Conservation (phyloP, 23 red algal species). For the Gracilaria caudata region DNA sequence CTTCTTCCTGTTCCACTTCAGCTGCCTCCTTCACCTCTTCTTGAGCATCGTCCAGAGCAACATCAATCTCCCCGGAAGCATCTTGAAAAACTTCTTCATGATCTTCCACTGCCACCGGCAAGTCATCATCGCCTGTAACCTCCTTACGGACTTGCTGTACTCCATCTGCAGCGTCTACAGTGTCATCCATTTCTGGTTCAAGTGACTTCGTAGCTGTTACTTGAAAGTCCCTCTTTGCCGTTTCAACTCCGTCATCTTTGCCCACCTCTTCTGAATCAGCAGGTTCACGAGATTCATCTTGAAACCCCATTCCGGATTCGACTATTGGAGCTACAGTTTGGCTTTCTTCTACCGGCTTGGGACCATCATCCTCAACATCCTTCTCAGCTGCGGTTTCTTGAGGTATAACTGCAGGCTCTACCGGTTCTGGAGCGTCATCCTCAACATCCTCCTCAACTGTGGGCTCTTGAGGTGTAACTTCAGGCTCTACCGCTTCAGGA, state of each 20-base stretch:
- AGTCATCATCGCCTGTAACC: too few relatives aligned
- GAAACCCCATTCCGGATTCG: not conserved
- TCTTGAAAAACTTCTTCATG: not conserved
- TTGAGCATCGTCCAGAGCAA: not conserved
- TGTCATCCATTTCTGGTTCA: not conserved
- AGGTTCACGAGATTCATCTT: not conserved
- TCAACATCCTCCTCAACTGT: not conserved
- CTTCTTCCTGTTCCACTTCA: not conserved
- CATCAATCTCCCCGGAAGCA: not conserved
- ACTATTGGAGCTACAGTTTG: not conserved
- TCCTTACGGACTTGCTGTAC: too few relatives aligned
- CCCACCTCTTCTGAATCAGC: not conserved
- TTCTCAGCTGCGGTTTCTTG: not conserved
- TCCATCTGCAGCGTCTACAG: not conserved
- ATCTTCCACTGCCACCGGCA: not conserved
- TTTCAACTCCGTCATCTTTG: not conserved
- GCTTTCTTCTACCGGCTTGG: not conserved
- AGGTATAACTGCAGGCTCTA: not conserved
- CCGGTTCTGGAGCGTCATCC: not conserved
- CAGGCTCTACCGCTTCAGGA: not conserved
- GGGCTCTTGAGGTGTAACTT: not conserved
- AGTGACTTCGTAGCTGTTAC: not conserved
- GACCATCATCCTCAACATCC: not conserved
- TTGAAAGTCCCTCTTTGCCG: not conserved
- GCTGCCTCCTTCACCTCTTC: not conserved